Base-by-base conservation (phyloP, 495 filamentous ascomycete genomes). In the Lepraria neglecta region DNA sequence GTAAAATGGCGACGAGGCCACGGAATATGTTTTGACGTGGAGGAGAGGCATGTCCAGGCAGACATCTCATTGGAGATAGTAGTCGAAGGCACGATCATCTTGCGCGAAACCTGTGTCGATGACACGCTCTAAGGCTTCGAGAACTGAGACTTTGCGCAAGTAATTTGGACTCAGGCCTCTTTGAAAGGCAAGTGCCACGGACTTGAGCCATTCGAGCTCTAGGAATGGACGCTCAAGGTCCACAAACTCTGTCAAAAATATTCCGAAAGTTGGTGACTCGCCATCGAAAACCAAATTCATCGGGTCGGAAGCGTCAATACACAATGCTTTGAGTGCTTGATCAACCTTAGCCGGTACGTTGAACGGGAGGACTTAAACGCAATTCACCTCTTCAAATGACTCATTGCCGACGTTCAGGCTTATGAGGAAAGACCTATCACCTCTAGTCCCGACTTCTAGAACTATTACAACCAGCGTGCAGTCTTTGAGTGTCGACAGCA, bases 21-120 rank as follows among this genome's bases (percentile, higher is more conserved):
- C 50, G 9, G 69, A 71, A 46, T 68, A 71, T 28, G 63, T 66
- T 38, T 69, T 63, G 7, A 69, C 44, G 21, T 60, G 40, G 35
- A 68, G 52, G 21, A 60, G 56, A 24, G 63, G 66, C 58, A 71
- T 66, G 24, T 48, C 45, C 6, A 63, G 56, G 47, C 43, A 56
- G 17, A 69, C 56, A 19, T 64, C 48, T 14, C 24, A 24, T 27
- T 21, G 21, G 31, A 60, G 43, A 19, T 14, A 54, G 24, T 28
- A 28, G 38, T 12, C 48, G 44, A 19, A 44, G 14, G 7, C 35
- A 2, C 14, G 40, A 27, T 27, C 24, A 31, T 55, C 28, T 28
- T 44, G 43, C 28, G 33, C 6, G 17, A 42, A 12, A 10, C 44
- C 42, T 21, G 30, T 28, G 38, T 12, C n/a, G 28, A 59, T 10